phyloP scores from a whole-genome alignment of 2,329 filamentous ascomycete species.

The Phialophora tarda region DNA sequence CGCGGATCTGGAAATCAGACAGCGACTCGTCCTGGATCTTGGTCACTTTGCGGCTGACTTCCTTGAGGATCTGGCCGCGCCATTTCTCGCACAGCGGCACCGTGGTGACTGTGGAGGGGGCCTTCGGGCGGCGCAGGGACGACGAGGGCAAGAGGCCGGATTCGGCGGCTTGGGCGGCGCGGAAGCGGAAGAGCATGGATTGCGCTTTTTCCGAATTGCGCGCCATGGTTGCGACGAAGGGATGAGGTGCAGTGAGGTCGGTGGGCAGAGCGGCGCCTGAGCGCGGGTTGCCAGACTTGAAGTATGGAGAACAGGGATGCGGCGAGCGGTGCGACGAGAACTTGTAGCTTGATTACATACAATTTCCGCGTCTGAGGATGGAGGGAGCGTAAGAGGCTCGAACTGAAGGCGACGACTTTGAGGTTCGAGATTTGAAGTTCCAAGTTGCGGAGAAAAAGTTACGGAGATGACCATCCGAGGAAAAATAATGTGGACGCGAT shows the following conservation, averaged over 20 bases:
- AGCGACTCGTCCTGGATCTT: constrained; percentile 90
- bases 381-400: background rate
- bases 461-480: background rate
- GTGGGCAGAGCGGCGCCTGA: background rate
- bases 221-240: constrained; percentile 59
- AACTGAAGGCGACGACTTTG: background rate
- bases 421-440: background rate
- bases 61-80: constrained; percentile 96
- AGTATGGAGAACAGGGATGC: background rate
- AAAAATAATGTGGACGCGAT: background rate
- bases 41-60: constrained; percentile 94
- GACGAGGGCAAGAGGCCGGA: constrained; percentile 94
- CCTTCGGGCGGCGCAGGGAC: constrained; percentile 85
- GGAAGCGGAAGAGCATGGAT: constrained; percentile 99
- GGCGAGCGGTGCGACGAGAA: background rate
- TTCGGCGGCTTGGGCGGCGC: constrained; percentile 94
- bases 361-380: background rate
- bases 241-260: background rate
- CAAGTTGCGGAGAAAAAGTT: constrained; percentile 8
- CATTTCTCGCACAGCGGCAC: constrained; percentile 94
- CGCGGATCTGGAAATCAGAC: constrained; percentile 96
- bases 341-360: background rate
- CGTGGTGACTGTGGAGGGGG: constrained; percentile 82
- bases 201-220: constrained; percentile 98
- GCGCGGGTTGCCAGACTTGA: background rate